These are phyloP conservation scores for Naganishia cerealis DNA, from an alignment of 1,284 basidiomycete species.

Conservation along the genomic window DNA sequence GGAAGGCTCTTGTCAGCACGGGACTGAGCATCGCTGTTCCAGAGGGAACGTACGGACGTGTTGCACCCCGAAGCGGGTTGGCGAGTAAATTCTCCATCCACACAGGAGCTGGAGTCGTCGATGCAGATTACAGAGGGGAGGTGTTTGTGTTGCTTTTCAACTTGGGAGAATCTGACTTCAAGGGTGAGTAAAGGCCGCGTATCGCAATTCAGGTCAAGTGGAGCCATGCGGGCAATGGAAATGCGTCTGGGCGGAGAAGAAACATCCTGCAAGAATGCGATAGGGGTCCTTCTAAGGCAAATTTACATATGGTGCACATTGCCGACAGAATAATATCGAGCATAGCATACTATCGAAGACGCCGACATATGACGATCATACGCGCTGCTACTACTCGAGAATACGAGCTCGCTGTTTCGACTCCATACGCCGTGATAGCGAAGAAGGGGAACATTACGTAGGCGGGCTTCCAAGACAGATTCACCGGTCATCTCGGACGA, in stretches of 20 bases:
- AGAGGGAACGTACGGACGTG: constrained; percentile 86
- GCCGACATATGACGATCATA: too few relatives aligned
- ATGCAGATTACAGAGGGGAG: constrained; percentile 90
- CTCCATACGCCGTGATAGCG: too few relatives aligned
- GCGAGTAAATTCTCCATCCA: constrained; percentile 96
- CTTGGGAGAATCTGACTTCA: constrained; percentile 80
- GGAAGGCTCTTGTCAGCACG: constrained; percentile 84
- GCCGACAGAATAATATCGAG: too few relatives aligned
- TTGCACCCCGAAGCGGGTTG: constrained; percentile 87
- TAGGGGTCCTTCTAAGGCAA: neutral
- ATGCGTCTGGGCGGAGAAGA: neutral
- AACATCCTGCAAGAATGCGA: neutral
- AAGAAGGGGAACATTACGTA: too few relatives aligned
- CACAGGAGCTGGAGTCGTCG: constrained; percentile 93
- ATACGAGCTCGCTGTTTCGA: too few relatives aligned
- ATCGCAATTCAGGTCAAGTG: neutral
- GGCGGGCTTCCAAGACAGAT: too few relatives aligned
- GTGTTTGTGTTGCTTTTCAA: constrained; percentile 96
- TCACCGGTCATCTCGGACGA: too few relatives aligned
- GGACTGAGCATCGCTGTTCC: constrained; percentile 92
- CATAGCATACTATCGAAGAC: too few relatives aligned
- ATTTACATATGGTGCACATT: too few relatives aligned
- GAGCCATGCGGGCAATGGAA: neutral
- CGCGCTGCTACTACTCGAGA: too few relatives aligned
- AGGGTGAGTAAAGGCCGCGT: constrained; percentile 59